phyloP scores from a whole-genome alignment of 148 eudicot genomes.

The Silene conica region DNA sequence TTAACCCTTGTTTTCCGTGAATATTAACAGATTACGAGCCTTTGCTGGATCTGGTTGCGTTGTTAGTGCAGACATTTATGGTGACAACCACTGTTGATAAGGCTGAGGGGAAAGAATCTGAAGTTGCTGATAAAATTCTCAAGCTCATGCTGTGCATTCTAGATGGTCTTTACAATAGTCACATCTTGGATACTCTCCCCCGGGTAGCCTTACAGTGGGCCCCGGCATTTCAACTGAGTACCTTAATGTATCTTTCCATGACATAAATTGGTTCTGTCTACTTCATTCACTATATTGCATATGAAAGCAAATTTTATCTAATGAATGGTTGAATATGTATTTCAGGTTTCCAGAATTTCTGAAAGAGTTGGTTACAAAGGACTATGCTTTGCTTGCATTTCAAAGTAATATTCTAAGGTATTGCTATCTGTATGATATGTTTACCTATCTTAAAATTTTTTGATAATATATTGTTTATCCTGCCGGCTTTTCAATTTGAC shows the following conservation, averaged over 20 bases:
- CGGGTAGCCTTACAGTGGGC: constrained; percentile 53
- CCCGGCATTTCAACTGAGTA: constrained; percentile 51
- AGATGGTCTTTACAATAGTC: constrained; percentile 50
- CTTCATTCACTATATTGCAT: neutral
- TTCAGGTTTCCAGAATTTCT: constrained; percentile 66
- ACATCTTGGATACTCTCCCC: constrained; percentile 32
- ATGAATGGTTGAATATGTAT: constrained; percentile 15
- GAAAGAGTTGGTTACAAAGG: constrained; percentile 58
- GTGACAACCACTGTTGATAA: constrained; percentile 23
- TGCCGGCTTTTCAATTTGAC: constrained; percentile 19
- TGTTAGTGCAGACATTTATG: constrained; percentile 46
- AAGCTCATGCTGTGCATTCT: constrained; percentile 64
- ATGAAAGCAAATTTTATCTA: neutral
- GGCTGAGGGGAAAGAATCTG: constrained; percentile 34
- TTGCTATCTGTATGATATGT: neutral
- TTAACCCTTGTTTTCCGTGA: neutral
- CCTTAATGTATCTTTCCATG: constrained; percentile 42
- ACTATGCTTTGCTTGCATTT: constrained; percentile 49
- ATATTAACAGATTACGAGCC: constrained; percentile 49
- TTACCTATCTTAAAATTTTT: neutral
- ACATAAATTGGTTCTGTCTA: constrained; percentile 2
- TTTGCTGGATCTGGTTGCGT: constrained; percentile 41
- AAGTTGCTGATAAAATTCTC: constrained; percentile 49
- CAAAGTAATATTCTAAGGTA: constrained; percentile 59
- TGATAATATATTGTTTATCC: neutral